Base-by-base conservation (phyloP, 768 basidiomycete species). In the Rhodotorula paludigena region DNA sequence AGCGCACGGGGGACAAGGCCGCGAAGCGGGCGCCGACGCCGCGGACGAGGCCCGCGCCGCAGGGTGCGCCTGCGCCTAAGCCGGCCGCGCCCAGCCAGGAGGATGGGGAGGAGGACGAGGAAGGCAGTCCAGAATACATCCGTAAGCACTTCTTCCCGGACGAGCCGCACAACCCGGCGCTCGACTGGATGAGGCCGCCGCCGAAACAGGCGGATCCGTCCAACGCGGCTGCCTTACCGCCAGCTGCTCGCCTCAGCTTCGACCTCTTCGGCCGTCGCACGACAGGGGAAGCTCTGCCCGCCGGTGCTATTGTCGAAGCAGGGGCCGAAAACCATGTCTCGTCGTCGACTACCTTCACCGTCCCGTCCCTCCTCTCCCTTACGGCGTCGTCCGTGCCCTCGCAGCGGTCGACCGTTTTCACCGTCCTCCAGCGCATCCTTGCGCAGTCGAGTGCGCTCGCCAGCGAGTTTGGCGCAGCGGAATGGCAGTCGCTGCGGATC, bases 41-140 rank as follows among this genome's bases (percentile, higher is more conserved):
- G 3, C 54, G 55, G 30, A 38, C 30, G 25, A 56, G 66, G 5
- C 66, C 65, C 0, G 35, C 39, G 16, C 52, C 66, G 21, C 33
- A 36, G 4, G 48, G 44, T 25, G 49, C 55, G 21, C 41, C 41
- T 1, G 8, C 47, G 28, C 44, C 42, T 0, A 20, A 3, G 35
- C n/a, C 18, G 6, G 18, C 14, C 12, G 7, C 38, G 30, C 5
- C 14, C 20, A 15, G 10, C 5, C 11, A 3, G 30, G n/a, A 53
- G 36, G n/a, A 16, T 23, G 21, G n/a, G 12, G 70, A 67, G 32
- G 65, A 54, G 12, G 66, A 64, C 21, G 77, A 80, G 71, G 87
- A 88, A 75, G 89, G 89, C 11, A 86, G 87, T 0, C 85, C 91
- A 6, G 90, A 91, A 76, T 84, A 88, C 74, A 92, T 94, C 63